These are phyloP conservation scores for Monosporozyma yasuniensis DNA, from an alignment of 805 yeast species.

Conservation along the genomic window DNA sequence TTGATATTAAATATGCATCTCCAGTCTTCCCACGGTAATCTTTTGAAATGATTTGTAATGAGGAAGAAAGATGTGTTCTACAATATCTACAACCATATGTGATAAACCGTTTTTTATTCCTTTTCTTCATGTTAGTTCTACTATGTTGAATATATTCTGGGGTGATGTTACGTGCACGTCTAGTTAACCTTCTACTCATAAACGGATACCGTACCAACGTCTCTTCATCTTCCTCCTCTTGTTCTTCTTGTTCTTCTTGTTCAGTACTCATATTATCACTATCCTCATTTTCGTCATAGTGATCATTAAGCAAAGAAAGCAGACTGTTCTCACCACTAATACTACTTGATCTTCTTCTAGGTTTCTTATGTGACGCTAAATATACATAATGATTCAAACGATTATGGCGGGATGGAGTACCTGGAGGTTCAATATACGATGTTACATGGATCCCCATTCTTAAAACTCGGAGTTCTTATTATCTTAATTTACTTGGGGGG, in stretches of 20 bases:
- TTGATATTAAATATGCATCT: conserved; percentile 44
- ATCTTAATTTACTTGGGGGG: no score
- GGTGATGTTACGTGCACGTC: neutral
- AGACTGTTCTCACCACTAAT: neutral
- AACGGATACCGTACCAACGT: neutral
- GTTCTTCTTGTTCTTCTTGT: neutral
- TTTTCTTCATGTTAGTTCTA: neutral
- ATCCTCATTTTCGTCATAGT: neutral
- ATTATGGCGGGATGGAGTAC: no score
- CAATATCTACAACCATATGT: conserved; percentile 29
- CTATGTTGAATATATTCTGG: neutral
- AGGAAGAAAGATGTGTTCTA: conserved; percentile 26
- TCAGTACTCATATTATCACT: neutral
- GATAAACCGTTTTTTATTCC: conserved; percentile 10
- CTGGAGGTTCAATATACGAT: conserved; percentile 3
- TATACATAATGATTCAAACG: neutral
- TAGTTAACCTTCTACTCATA: neutral
- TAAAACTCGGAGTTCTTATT: no score
- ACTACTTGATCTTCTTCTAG: neutral
- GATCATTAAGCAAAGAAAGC: neutral
- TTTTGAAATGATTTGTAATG: conserved; percentile 27
- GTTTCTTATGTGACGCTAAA: neutral
- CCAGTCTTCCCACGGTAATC: conserved; percentile 52
- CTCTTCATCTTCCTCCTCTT: neutral
- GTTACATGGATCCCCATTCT: conserved; percentile 2